These are phyloP conservation scores for Zizania latifolia DNA, from an alignment of 176 grass and related monocot species.

Conservation along the genomic window DNA sequence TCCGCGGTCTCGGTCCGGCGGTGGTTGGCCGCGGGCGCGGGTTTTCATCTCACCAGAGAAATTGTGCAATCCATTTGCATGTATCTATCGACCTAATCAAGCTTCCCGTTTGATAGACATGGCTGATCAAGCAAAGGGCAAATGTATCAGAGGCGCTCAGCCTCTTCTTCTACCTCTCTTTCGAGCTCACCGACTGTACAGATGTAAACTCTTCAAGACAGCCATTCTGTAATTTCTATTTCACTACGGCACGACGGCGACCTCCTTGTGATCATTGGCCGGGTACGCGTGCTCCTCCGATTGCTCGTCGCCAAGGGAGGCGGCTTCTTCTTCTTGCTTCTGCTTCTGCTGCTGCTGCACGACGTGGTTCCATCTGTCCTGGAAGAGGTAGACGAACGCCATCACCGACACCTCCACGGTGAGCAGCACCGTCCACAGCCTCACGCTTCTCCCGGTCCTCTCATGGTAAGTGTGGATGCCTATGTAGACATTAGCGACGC, in stretches of 20 bases:
- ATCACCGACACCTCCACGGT: conserved; percentile 57
- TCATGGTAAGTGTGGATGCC: conserved; percentile 79
- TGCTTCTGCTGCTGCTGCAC: conserved; percentile 38
- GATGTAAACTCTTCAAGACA: background rate
- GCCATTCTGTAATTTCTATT: background rate
- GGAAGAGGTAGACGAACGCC: conserved; percentile 69
- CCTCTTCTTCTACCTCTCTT: background rate
- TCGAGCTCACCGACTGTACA: conserved; percentile 22
- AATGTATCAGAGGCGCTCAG: background rate
- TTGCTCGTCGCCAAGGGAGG: conserved; percentile 37
- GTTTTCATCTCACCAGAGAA: too few species aligned
- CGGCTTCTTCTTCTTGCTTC: conserved; percentile 25
- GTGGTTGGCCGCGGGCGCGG: background rate
- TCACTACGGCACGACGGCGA: conserved; percentile 19
- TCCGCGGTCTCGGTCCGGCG: too few species aligned
- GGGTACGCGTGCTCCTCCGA: conserved; percentile 34
- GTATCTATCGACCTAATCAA: too few species aligned
- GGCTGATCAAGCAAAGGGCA: background rate
- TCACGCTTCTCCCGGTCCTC: conserved; percentile 59
- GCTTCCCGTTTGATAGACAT: too few species aligned
- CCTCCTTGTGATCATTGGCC: conserved; percentile 50
- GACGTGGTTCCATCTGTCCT: conserved; percentile 78
- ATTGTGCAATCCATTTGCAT: too few species aligned
- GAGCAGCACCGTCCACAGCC: conserved; percentile 59
- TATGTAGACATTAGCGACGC: conserved; percentile 75